Evolutionary conservation across 192 early-diverging fungal genomes (phyloP).

Genomic region (Phlyctochytrium bullatum): DNA sequence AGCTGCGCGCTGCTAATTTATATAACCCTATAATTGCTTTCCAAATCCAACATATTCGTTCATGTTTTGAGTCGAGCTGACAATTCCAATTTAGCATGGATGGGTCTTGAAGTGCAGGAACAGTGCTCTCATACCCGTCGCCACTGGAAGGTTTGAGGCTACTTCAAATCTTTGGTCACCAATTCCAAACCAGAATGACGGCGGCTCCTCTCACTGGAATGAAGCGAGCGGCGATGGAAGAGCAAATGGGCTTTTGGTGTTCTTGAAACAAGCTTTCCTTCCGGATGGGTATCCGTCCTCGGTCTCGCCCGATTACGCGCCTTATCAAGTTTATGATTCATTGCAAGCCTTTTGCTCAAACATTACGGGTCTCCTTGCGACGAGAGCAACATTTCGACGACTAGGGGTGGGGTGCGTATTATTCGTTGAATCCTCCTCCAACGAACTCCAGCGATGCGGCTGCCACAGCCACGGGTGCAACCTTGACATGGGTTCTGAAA

Average conservation of each 20-base stretch:
- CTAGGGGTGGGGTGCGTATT: background rate
- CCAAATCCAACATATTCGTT: too few species aligned
- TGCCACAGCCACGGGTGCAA: slow-evolving; percentile 31
- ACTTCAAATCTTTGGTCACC: too few species aligned
- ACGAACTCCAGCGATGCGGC: background rate
- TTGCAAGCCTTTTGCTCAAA: slow-evolving; percentile 27
- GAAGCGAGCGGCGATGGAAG: too few species aligned
- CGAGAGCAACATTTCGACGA: background rate
- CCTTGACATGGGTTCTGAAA: slow-evolving; percentile 22
- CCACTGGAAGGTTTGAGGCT: too few species aligned
- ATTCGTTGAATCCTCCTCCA: background rate
- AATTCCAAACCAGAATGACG: too few species aligned
- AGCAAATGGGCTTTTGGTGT: slow-evolving; percentile 8
- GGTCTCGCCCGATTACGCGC: slow-evolving; percentile 37
- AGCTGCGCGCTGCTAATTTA: too few species aligned
- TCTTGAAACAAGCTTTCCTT: slow-evolving; percentile 31
- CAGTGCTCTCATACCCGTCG: too few species aligned
- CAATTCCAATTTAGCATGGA: too few species aligned
- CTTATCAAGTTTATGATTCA: slow-evolving; percentile 44
- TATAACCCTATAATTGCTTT: too few species aligned
- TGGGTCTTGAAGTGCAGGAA: too few species aligned
- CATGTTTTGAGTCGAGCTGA: too few species aligned
- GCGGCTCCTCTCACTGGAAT: too few species aligned
- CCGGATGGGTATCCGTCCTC: slow-evolving; percentile 33
- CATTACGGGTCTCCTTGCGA: slow-evolving; percentile 17